Evolutionary conservation across 306 rosid species (phyloP).

Genomic region (Urtica urens): DNA sequence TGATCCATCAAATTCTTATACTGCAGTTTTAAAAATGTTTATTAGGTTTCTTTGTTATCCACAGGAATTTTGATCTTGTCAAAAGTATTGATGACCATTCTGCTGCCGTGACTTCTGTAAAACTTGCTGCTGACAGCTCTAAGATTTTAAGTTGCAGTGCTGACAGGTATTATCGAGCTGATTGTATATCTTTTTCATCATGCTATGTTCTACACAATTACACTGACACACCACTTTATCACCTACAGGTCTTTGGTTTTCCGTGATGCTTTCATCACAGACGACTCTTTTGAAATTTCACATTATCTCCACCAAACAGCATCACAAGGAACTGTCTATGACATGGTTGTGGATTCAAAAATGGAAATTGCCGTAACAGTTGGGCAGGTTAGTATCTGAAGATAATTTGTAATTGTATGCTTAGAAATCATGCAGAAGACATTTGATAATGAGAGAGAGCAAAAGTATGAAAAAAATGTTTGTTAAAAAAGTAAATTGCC

Average conservation of each 20-base stretch:
- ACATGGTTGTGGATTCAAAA: conserved; percentile 57
- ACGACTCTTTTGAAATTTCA: conserved; percentile 30
- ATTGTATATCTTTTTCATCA: conserved; percentile 5
- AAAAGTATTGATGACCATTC: conserved; percentile 52
- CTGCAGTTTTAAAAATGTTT: conserved; percentile 12
- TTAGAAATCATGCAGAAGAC: neutral
- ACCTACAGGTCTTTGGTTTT: conserved; percentile 45
- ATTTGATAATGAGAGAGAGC: too few relatives aligned
- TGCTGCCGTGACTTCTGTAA: conserved; percentile 63
- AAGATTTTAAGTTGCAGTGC: conserved; percentile 63
- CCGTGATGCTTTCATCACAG: conserved; percentile 32
- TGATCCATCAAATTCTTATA: conserved; percentile 4
- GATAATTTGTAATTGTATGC: neutral
- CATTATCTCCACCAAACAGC: conserved; percentile 44
- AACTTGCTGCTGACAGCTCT: conserved; percentile 31
- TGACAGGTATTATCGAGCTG: conserved; percentile 35
- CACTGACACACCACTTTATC: too few relatives aligned
- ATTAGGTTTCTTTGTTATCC: conserved; percentile 20
- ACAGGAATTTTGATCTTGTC: conserved; percentile 63
- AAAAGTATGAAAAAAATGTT: too few relatives aligned
- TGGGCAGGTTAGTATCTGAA: conserved; percentile 47
- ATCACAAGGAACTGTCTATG: conserved; percentile 56
- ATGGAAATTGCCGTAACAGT: conserved; percentile 48
- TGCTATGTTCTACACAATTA: too few relatives aligned
- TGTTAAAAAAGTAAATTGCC: too few relatives aligned